These are phyloP conservation scores for Eucalyptus camaldulensis DNA, from an alignment of 345 rosid species.

Conservation along the genomic window DNA sequence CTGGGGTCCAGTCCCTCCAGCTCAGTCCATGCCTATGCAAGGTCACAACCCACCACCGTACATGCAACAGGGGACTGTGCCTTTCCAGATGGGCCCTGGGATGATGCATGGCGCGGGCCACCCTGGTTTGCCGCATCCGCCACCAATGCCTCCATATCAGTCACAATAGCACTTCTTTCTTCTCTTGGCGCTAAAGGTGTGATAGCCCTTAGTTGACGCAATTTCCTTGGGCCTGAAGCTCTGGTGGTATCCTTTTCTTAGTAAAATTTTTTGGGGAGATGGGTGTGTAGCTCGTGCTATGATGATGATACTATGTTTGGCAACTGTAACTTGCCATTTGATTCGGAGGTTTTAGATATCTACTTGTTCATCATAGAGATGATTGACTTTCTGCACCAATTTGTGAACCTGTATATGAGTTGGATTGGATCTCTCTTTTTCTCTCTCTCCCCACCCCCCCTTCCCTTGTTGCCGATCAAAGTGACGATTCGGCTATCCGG, in stretches of 20 bases:
- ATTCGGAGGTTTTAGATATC: neutral
- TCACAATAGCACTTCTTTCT: neutral
- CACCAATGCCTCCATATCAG: constrained; percentile 19
- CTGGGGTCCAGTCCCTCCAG: constrained; percentile 43
- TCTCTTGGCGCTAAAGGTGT: neutral
- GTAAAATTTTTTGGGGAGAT: neutral
- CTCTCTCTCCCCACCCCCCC: neutral
- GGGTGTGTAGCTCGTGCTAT: neutral
- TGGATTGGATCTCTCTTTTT: neutral
- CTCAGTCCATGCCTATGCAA: constrained; percentile 43
- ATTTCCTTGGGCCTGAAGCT: neutral
- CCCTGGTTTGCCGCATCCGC: constrained; percentile 15
- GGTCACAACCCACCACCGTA: constrained; percentile 47
- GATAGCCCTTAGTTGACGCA: neutral
- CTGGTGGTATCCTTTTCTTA: neutral
- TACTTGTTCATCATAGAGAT: neutral
- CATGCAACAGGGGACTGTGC: constrained; percentile 43
- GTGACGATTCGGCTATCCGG: neutral
- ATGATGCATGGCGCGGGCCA: constrained; percentile 43
- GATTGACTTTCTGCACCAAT: neutral
- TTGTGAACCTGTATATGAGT: neutral
- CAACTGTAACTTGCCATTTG: neutral
- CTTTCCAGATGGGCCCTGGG: constrained; percentile 40
- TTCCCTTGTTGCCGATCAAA: neutral
- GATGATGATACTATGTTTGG: neutral